Evolutionary conservation across 768 basidiomycete species (phyloP).

Genomic region (Podaxis sp.): DNA sequence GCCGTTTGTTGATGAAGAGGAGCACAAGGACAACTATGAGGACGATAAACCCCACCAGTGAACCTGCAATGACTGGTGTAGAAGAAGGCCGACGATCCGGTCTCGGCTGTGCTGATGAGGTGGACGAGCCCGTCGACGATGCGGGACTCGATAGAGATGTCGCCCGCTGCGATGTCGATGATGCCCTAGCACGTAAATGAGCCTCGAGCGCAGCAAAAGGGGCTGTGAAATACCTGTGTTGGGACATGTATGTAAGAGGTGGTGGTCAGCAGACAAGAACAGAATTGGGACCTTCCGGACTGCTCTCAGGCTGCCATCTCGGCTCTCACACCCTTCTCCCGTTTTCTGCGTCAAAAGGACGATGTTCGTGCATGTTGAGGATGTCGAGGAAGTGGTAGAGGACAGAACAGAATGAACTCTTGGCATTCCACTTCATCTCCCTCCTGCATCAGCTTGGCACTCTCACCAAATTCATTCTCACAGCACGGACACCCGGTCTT

Average conservation of each 20-base stretch:
- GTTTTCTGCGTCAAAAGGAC: background rate
- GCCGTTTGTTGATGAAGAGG: conserved; percentile 1
- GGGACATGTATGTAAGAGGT: conserved; percentile 13
- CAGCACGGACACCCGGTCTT: background rate
- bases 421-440: conserved; percentile 5
- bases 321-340: conserved; percentile 6
- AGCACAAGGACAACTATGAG: background rate
- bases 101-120: background rate
- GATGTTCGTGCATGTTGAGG: background rate
- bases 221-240: background rate
- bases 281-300: conserved; percentile 3
- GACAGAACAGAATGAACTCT: background rate
- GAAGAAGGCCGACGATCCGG: background rate
- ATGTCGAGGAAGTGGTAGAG: conserved; percentile 4
- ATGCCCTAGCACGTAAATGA: background rate
- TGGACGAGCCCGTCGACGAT: background rate
- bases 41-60: conserved; percentile 2
- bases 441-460: conserved; percentile 16
- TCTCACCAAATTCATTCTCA: conserved; percentile 12
- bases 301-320: conserved; percentile 7
- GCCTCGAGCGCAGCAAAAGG: background rate
- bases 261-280: conserved; percentile 16
- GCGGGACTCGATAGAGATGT: background rate
- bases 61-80: conserved; percentile 10
- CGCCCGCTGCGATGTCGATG: background rate